Conservation (phyloP, 1,284 basidiomycete species). For the Ustilago vetiveriae region DNA sequence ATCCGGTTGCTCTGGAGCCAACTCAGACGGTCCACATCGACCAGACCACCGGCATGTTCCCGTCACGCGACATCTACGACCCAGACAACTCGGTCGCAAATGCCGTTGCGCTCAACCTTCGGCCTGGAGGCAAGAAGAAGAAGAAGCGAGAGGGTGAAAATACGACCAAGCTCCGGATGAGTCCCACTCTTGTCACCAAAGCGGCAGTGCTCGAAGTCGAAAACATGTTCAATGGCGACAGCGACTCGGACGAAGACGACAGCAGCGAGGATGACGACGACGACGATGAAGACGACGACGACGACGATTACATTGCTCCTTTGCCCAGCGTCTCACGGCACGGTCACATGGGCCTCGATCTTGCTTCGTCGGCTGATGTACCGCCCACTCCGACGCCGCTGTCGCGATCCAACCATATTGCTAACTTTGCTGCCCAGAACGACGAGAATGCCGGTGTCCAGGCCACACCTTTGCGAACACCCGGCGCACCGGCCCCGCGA, state of each 20-base stretch:
- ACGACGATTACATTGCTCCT: constrained; percentile 31
- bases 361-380: constrained; percentile 38
- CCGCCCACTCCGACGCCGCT: constrained; percentile 51
- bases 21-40: constrained; percentile 29
- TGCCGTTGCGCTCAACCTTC: constrained; percentile 47
- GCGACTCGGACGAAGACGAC: constrained; percentile 39
- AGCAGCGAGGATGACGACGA: constrained; percentile 46
- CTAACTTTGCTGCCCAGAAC: constrained; percentile 14
- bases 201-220: constrained; percentile 60
- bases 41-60: constrained; percentile 38
- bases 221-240: constrained; percentile 64
- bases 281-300: constrained; percentile 37
- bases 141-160: constrained; percentile 40
- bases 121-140: constrained; percentile 41
- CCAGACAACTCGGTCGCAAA: constrained; percentile 50
- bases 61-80: constrained; percentile 39
- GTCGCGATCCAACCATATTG: constrained; percentile 16
- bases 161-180: constrained; percentile 36
- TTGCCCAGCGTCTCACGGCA: constrained; percentile 21
- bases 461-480: constrained; percentile 42
- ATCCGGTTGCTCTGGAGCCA: constrained; percentile 15
- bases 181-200: constrained; percentile 60
- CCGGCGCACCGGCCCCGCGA: constrained; percentile 10
- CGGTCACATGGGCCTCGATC: constrained; percentile 16
- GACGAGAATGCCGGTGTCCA: constrained; percentile 52